Base-by-base conservation (phyloP, 148 eudicot genomes). In the Cornus kousa region DNA sequence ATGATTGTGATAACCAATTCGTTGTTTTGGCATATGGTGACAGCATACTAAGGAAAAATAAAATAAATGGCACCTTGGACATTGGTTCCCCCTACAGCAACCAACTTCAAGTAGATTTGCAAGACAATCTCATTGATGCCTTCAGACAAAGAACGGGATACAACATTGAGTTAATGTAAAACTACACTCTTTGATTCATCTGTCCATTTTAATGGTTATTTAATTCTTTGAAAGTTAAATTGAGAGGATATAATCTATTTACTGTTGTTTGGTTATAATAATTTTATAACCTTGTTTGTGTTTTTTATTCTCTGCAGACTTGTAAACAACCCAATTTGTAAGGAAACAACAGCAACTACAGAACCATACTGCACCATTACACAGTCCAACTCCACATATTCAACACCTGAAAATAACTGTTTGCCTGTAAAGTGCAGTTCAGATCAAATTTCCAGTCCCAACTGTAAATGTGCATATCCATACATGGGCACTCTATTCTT, bases 391-490 rank as follows among this genome's bases (percentile, higher is more conserved):
- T 4, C 86, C 23, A 65, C 88, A 20, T 86, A 89, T 77, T 71
- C 90, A 48, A 89, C 92, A 68, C 84, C 87, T 24, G 77, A 64
- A 20, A 66, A 68, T 19, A 74, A 89, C 13, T 90, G 97, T 77
- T 60, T 80, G 28, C 80, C 83, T 3, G 22, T 48, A 60, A 28
- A 59, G 23, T 90, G 97, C 78, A 71, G 71, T 67, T 78, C 84
- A n/a, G 82, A 82, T 55, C 78, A 89, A 85, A 40, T 89, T 53
- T 79, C 89, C 33, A 89, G 97, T 75, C 97, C 97, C 32, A 86
- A 68, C 17, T 92, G 97, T 81, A 77, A 70, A 9, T 92, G 97
- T 67, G 92, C 85, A 74, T 87, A 79, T 84, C 89, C 92, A 67
- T 91, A 86, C 74, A 82, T 73, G 24, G 95, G 92, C 66, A 76